Base-by-base conservation (phyloP, 176 grass and related monocot genomes). In the Thinopyrum elongatum region DNA sequence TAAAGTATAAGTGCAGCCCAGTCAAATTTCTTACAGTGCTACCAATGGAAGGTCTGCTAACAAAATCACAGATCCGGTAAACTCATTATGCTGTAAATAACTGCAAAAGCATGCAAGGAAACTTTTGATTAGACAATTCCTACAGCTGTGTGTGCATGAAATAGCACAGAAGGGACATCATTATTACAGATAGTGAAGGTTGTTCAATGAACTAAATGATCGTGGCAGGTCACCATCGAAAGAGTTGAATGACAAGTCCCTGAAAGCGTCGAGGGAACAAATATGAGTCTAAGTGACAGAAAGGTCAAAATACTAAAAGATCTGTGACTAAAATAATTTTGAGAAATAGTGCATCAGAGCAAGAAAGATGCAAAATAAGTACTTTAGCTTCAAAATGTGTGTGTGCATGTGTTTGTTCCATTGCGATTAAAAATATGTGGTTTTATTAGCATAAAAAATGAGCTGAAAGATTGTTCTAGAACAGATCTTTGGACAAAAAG, bases 191-290 rank as follows among this genome's bases (percentile, higher is more conserved):
- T 87, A 86, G 59, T 89, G 90, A 88, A 98, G 88, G 65, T 90
- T 94, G 8, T 34, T 88, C 69, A 98, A 84, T 42, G 49, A 94
- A 76, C 90, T 89, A 92, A 98, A 91, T 10, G 93, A 98, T 80
- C 82, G 92, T 76, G 93, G 93, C 42, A 95, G 80, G 87, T 92
- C 88, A 39, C 93, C 90, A 38, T 39, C 86, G 78, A 95, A 95
- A 80, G 77, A 83, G 34, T 98, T 94, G 91, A 89, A 95, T 82
- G 93, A 98, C 71, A 98, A 86, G 39, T 98, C 93, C 88, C 96
- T 95, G 92, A 86, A 80, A 89, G 31, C 1, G 0, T 49, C 3
- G 6, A 27, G 35, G 36, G 46, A 41, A 36, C 29, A 80, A 70
- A 80, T 61, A 63, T 74, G 21, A 35, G 9, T 55, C 53, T 44